Evolutionary conservation across 2,329 filamentous ascomycete species (phyloP).

Genomic region (Penicillium sp.): DNA sequence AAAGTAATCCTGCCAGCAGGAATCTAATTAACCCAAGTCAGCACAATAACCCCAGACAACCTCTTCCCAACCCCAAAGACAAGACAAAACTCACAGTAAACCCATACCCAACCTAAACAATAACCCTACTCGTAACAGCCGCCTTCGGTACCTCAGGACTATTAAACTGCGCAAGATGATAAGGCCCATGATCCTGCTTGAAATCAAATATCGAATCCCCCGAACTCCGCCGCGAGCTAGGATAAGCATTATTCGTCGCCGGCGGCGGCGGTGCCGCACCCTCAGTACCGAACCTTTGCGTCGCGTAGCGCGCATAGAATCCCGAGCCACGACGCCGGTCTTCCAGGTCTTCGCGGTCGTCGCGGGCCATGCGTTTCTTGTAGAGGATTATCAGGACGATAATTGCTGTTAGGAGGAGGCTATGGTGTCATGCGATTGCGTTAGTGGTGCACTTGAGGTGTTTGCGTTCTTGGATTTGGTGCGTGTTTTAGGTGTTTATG

Average conservation of each 20-base stretch:
- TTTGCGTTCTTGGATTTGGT: background rate
- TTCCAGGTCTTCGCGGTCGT: constrained; percentile 7
- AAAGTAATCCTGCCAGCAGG: constrained; percentile 5
- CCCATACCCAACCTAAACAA: background rate
- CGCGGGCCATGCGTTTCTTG: background rate
- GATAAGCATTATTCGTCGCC: background rate
- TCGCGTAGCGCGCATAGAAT: constrained; percentile 5
- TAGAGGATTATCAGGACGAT: constrained; percentile 6
- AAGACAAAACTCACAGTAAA: background rate
- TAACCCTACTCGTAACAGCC: background rate
- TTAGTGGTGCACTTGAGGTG: background rate
- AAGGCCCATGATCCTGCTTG: constrained; percentile 8
- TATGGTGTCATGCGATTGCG: background rate
- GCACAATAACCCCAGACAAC: background rate
- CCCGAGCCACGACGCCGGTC: background rate
- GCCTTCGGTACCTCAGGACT: background rate
- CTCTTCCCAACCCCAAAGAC: too few species aligned
- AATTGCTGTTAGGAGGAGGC: background rate
- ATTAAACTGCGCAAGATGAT: constrained; percentile 1
- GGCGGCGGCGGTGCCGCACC: background rate
- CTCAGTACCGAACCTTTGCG: constrained; percentile 1
- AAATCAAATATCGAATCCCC: constrained; percentile 6
- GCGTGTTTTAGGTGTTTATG: background rate
- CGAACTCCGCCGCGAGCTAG: constrained; percentile 1
- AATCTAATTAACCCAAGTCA: background rate